Conservation (phyloP, 1,284 basidiomycete species). For the Cryptococcus sp. region DNA sequence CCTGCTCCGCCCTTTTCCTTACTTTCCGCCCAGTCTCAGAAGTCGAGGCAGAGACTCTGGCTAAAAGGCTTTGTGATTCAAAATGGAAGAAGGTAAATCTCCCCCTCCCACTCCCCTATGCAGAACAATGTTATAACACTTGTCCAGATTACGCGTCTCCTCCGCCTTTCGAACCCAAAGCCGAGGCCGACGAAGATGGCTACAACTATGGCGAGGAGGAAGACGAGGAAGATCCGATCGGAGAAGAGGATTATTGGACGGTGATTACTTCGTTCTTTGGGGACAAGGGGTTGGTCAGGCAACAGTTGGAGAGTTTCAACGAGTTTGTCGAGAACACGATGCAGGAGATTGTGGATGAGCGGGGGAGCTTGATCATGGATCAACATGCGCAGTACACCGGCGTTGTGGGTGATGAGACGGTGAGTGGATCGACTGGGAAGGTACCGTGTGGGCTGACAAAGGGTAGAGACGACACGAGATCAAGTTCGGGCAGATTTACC, state of each 20-base stretch:
- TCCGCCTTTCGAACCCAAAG: slow-evolving; percentile 12
- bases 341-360: slow-evolving; percentile 98
- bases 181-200: slow-evolving; percentile 3
- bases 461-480: slow-evolving; percentile 86
- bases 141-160: slow-evolving; percentile 13
- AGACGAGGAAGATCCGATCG: slow-evolving; percentile 63
- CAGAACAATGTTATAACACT: slow-evolving; percentile 21
- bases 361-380: slow-evolving; percentile 86
- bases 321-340: slow-evolving; percentile 99
- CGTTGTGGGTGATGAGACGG: slow-evolving; percentile 63
- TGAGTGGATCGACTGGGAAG: slow-evolving; percentile 30
- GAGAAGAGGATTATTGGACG: slow-evolving; percentile 91
- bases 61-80: too few relatives aligned
- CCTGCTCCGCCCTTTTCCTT: not conserved
- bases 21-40: not conserved
- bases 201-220: slow-evolving; percentile 41
- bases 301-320: slow-evolving; percentile 97
- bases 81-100: slow-evolving; percentile 44
- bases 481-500: slow-evolving; percentile 94
- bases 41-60: too few relatives aligned
- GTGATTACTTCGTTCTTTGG: slow-evolving; percentile 95
- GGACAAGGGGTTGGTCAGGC: slow-evolving; percentile 93
- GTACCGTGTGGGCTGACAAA: not conserved
- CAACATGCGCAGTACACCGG: slow-evolving; percentile 94
- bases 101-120: slow-evolving; percentile 8